Conservation (phyloP, 1,284 basidiomycete species). For the Pisolithus thermaeus region DNA sequence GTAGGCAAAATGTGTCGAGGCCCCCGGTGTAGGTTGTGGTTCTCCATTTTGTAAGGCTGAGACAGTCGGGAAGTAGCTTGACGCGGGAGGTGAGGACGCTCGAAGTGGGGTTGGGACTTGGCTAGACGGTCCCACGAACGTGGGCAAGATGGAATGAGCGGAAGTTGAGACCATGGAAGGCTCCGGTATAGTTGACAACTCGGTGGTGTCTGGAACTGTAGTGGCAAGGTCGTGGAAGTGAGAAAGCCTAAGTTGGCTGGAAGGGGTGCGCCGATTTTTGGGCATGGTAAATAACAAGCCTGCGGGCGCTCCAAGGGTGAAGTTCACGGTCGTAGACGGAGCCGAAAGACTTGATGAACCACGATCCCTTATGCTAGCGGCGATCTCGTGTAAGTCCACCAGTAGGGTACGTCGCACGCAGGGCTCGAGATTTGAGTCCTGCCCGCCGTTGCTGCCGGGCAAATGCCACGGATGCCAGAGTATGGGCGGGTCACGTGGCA, state of each 20-base stretch:
- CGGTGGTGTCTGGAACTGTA: slow-evolving; percentile 7
- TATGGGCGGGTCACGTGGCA: no score
- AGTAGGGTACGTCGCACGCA: no score
- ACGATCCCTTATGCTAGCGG: no score
- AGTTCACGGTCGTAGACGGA: neutral
- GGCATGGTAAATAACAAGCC: slow-evolving; percentile 16
- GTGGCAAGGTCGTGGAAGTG: slow-evolving; percentile 7
- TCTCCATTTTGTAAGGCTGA: slow-evolving; percentile 43
- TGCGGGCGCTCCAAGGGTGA: neutral
- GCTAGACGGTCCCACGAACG: slow-evolving; percentile 11
- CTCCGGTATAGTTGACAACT: slow-evolving; percentile 11
- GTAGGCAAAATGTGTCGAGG: slow-evolving; percentile 72
- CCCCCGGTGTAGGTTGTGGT: slow-evolving; percentile 53
- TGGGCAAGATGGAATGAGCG: slow-evolving; percentile 14
- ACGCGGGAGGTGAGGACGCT: slow-evolving; percentile 64
- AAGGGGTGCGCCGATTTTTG: slow-evolving; percentile 21
- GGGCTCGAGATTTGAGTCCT: no score
- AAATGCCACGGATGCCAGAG: no score
- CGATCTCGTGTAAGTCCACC: no score
- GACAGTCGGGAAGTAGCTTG: slow-evolving; percentile 64
- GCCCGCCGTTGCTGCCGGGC: no score
- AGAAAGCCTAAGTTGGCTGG: slow-evolving; percentile 16
- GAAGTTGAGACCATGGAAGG: slow-evolving; percentile 17
- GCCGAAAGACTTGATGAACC: neutral
- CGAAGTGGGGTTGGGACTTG: slow-evolving; percentile 21